Evolutionary conservation across 179 eudicot species (phyloP), one percentile per base, ranked within the genome.

Genomic region (Actinidia arguta): DNA sequence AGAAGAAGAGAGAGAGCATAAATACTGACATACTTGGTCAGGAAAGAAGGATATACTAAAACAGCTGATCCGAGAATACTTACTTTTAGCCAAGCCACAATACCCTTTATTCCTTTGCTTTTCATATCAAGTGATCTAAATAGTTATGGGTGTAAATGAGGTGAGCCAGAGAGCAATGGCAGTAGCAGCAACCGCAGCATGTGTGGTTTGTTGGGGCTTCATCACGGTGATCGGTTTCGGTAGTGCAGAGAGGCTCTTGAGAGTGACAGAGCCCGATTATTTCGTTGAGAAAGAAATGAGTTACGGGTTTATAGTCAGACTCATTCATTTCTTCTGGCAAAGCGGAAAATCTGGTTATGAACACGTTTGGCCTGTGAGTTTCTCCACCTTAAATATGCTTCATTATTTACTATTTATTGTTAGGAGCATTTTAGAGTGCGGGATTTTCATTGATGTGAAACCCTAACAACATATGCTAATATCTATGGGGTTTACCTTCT

Each of bases 291-390:
- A 78, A 69, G 83, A 81, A 78, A 81, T 39, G 78, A 80, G 81
- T 46, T 72, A 78, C 31, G 85, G 90, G 8, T 70, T 85, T 48
- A 66, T 47, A 13, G 66, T 72, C 48, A 84, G 85, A 62, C 50
- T 88, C 56, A 56, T 85, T 63, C 90, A 86, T 83, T 90, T 90
- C 86, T 77, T 90, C 51, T 90, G 93, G 94, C 80, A 84, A 68
- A 73, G 68, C 20, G 94, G 91, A 51, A 80, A 84, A 56, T 88
- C 92, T 46, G 88, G 92, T 27, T 90, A 92, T 66, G 81, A 89
- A 75, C 94, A 86, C 84, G 88, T 92, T 81, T 92, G 94, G 94
- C 94, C 93, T 50, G 94, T 92, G 48, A 89, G 93, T 82, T 58
- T 73, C 39, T 1, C n/a, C n/a, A n/a, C n/a, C n/a, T n/a, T n/a